Evolutionary conservation across 805 yeast species (phyloP), one percentile per base, ranked within the genome.

Genomic region (Metschnikowia matae): DNA sequence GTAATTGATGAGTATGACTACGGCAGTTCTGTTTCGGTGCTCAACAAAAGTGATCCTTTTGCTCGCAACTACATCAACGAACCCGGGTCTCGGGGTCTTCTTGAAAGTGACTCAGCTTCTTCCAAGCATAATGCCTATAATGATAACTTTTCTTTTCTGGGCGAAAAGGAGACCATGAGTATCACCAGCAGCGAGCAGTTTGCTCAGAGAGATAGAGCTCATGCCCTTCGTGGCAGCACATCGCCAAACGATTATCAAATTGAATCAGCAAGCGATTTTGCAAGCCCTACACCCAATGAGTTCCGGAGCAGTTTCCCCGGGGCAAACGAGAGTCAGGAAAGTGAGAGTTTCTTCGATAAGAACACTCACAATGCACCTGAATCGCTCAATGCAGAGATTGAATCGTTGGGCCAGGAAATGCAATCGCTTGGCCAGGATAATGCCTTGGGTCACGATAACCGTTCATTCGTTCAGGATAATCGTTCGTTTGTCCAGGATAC

Each of bases 21-120:
- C 14, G 38, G 45, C 20, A 42, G 45, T 31, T 42, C 45, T 14
- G 45, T 10, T n/a, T 42, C 45, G 31, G 37, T 42, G 38, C 45
- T 42, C 21, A 40, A 40, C 15, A 23, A 40, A 15, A 11, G n/a
- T 20, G 45, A 42, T 5, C 13, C 45, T n/a, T 33, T 10, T 21
- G 23, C 38, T 6, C 38, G n/a, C 10, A 20, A 21, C n/a, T 20
- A 42, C 36, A 3, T 17, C 2, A 31, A 18, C 13, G 44, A 41
- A 4, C 7, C 44, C 18, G 20, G 14, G 13, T 3, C 18, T 5
- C 17, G 26, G 14, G 36, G 44, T 6, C 8, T 37, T 20, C 6
- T 14, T 18, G 44, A 32, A 18, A 21, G 35, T 14, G 31, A 39
- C 3, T 39, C 43, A 6, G 21, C 34, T 2, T 26, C 34, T 6